Evolutionary conservation across 306 rosid species (phyloP).

Genomic region (Cucurbita ficifolia): DNA sequence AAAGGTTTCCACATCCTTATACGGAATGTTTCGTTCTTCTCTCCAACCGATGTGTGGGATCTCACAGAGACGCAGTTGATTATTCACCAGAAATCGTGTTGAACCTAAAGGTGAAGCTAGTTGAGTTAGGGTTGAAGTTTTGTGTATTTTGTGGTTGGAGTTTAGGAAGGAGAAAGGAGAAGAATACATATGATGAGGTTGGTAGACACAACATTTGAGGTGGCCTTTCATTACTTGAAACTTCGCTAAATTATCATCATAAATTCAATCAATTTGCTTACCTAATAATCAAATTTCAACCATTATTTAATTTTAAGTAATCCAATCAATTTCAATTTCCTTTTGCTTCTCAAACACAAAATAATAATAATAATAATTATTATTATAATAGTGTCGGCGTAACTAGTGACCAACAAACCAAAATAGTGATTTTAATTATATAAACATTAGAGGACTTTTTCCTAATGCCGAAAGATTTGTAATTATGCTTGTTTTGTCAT

Average conservation of each 20-base stretch:
- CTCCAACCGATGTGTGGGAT: too few species aligned
- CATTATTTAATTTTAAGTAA: background rate
- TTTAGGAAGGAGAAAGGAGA: background rate
- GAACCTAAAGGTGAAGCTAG: too few species aligned
- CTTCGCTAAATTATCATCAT: background rate
- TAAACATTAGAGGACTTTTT: background rate
- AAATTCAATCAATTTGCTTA: background rate
- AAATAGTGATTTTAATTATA: background rate
- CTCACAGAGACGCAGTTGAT: too few species aligned
- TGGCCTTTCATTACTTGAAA: constrained; percentile 3
- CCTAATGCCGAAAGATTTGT: background rate
- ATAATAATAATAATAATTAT: too few species aligned
- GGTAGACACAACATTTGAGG: background rate
- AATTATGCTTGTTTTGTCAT: background rate
- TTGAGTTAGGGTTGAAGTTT: background rate
- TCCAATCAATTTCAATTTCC: background rate
- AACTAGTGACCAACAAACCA: background rate
- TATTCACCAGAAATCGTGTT: too few species aligned
- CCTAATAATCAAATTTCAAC: background rate
- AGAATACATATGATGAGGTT: constrained; percentile 3
- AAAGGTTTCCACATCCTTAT: too few species aligned
- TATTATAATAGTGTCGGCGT: background rate
- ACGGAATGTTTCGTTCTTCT: too few species aligned
- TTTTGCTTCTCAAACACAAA: background rate
- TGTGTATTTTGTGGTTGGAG: background rate